Percentiles rank a stretch among this genome's conserved stretches.
These are phyloP conservation scores for Wallacemonas sp. DNA, from an alignment of 208 protist genomes.

Conservation along the genomic window DNA sequence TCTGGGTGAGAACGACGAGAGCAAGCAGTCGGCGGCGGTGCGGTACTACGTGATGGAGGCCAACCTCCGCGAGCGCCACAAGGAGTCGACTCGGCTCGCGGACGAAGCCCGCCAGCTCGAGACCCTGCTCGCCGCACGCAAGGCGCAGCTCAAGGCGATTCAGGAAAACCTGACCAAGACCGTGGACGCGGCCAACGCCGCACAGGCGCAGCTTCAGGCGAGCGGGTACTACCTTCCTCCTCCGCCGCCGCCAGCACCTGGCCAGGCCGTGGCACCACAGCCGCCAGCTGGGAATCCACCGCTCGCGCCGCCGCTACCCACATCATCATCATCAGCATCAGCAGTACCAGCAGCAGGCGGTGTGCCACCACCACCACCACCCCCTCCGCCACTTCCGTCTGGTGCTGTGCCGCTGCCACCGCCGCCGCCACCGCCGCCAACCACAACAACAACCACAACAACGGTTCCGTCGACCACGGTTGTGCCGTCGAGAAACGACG, in stretches of 20 bases:
- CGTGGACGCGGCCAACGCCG: constrained; percentile 42
- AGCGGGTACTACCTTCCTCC: constrained; percentile 1
- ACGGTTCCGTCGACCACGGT: not conserved
- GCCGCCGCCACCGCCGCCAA: constrained; percentile 7
- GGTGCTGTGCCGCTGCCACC: not conserved
- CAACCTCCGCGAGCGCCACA: constrained; percentile 36
- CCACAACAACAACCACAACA: constrained; percentile 5
- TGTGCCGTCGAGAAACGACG: too few species aligned
- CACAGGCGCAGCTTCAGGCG: constrained; percentile 23
- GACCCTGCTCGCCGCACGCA: constrained; percentile 30
- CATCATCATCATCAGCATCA: too few species aligned
- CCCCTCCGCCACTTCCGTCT: not conserved
- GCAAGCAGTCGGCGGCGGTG: constrained; percentile 34
- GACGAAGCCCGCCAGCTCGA: constrained; percentile 43
- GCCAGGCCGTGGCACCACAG: too few species aligned
- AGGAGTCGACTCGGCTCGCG: constrained; percentile 29
- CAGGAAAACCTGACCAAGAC: constrained; percentile 40
- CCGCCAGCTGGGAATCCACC: not conserved
- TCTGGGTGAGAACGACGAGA: constrained; percentile 27
- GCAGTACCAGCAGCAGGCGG: too few species aligned
- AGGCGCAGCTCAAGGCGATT: constrained; percentile 38
- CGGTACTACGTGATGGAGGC: constrained; percentile 40
- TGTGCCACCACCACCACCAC: not conserved
- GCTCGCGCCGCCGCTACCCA: not conserved
- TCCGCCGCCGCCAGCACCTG: not conserved